Conservation (phyloP, 2,329 filamentous ascomycete genomes). For the Venturiaceae sp. region DNA sequence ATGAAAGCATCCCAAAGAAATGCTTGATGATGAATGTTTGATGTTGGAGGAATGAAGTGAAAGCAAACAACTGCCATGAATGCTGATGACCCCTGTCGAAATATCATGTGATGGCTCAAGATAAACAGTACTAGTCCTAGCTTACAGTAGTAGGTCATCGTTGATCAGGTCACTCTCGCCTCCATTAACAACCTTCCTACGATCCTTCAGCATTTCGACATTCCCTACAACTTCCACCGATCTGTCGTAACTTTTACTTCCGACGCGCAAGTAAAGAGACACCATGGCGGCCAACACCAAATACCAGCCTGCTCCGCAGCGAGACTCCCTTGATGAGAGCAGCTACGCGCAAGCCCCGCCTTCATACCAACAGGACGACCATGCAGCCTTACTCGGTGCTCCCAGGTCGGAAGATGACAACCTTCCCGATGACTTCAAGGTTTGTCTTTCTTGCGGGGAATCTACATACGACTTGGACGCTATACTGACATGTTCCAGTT, state of each 20-base stretch:
- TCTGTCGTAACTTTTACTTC: not conserved
- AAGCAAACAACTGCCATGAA: no score
- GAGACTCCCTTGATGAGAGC: slow-evolving; percentile 69
- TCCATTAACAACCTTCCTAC: not conserved
- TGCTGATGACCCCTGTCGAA: no score
- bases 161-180: not conserved
- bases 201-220: not conserved
- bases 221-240: not conserved
- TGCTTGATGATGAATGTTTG: no score
- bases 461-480: not conserved
- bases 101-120: no score
- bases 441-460: slow-evolving; percentile 31
- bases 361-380: slow-evolving; percentile 58
- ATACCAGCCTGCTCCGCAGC: slow-evolving; percentile 74
- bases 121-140: no score
- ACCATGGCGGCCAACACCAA: slow-evolving; percentile 67
- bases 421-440: slow-evolving; percentile 90
- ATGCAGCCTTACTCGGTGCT: slow-evolving; percentile 52
- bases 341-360: slow-evolving; percentile 70
- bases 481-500: slow-evolving; percentile 47
- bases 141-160: not conserved
- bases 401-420: slow-evolving; percentile 79
- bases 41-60: no score
- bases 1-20: no score
- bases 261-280: not conserved